These are phyloP conservation scores for Penicilliopsis zonata DNA, from an alignment of 495 filamentous ascomycete species.

Conservation along the genomic window DNA sequence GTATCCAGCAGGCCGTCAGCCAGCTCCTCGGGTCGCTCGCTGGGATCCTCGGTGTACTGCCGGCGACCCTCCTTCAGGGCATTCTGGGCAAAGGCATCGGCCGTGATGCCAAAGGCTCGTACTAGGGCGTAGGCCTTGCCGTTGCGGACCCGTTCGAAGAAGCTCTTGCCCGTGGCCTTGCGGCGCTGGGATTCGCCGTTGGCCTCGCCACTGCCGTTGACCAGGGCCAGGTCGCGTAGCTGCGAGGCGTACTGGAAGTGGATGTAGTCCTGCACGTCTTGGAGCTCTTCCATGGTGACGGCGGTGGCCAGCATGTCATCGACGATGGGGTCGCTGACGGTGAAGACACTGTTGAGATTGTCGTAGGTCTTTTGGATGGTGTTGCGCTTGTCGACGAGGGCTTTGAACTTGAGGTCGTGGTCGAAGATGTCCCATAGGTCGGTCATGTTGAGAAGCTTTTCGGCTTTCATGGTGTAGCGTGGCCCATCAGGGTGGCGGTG, in stretches of 20 bases:
- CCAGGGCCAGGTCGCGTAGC: constrained; percentile 56
- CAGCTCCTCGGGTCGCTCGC: constrained; percentile 64
- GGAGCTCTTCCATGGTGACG: constrained; percentile 79
- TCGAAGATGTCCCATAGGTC: constrained; percentile 94
- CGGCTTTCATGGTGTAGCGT: constrained; percentile 62
- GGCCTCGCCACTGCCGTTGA: constrained; percentile 40
- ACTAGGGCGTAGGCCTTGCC: constrained; percentile 73
- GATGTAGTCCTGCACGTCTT: constrained; percentile 92
- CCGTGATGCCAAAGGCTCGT: constrained; percentile 77
- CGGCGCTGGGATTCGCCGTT: constrained; percentile 52
- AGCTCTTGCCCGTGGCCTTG: constrained; percentile 58
- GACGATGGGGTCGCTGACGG: constrained; percentile 42
- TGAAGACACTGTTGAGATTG: constrained; percentile 45
- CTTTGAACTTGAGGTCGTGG: constrained; percentile 85
- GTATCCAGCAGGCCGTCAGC: constrained; percentile 64
- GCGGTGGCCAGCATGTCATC: constrained; percentile 71
- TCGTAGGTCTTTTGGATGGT: constrained; percentile 67
- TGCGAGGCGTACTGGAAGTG: constrained; percentile 86
- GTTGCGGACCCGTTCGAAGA: constrained; percentile 75
- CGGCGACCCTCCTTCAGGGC: constrained; percentile 63
- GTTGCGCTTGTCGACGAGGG: constrained; percentile 78
- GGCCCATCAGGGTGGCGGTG: too few relatives aligned
- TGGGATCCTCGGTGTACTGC: constrained; percentile 72
- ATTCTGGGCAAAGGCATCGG: constrained; percentile 78
- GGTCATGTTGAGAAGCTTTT: constrained; percentile 82